A percentile compares a stretch with the other conserved stretches of the same genome.
These are phyloP conservation scores for Geranium rotundifolium DNA, from an alignment of 345 rosid genomes.

Conservation along the genomic window DNA sequence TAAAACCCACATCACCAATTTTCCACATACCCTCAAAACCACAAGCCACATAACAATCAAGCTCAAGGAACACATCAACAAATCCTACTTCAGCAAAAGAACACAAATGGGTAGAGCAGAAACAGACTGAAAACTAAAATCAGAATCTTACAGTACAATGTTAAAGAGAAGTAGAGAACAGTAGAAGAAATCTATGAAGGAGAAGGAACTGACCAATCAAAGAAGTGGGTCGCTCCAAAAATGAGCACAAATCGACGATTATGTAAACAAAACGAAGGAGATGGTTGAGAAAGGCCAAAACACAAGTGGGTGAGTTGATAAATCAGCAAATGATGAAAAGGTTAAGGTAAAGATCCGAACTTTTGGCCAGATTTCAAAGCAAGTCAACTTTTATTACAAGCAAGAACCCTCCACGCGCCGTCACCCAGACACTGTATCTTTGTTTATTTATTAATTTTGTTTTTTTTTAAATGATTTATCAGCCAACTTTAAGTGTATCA, in stretches of 20 bases:
- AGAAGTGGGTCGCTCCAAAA: background rate
- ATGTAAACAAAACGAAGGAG: background rate
- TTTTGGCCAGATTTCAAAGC: background rate
- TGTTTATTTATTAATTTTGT: no score
- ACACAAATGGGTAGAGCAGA: background rate
- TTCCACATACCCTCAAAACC: background rate
- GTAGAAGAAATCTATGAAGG: no score
- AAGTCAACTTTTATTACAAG: background rate
- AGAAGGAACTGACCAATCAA: background rate
- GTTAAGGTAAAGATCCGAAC: background rate
- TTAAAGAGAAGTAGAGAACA: no score
- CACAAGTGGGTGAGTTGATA: background rate
- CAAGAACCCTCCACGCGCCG: background rate
- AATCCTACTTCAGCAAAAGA: background rate
- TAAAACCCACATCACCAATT: background rate
- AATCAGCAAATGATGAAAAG: background rate
- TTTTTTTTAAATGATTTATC: no score
- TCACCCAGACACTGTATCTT: background rate
- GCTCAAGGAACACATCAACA: background rate
- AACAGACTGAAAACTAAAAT: no score
- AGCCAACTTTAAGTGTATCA: no score
- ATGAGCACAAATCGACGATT: background rate
- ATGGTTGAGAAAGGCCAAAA: background rate
- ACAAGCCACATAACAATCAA: background rate
- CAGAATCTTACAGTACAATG: no score